A percentile compares a stretch with the other conserved stretches of the same genome.
Conservation (phyloP, 352 stramenopile species). For the Globisporangium iwayamae region DNA sequence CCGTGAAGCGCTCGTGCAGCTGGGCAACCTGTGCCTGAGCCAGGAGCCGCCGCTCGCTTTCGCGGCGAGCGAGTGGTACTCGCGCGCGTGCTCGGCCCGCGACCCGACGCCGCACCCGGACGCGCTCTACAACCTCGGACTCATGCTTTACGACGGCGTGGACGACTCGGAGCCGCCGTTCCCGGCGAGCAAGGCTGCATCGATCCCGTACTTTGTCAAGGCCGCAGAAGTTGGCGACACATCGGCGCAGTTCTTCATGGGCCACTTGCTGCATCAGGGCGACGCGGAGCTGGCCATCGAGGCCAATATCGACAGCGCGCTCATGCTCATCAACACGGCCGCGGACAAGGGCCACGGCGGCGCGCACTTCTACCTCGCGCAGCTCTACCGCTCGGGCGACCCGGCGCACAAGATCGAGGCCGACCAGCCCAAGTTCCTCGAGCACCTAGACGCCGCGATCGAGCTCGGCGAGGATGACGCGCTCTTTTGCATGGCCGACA, state of each 20-base stretch:
- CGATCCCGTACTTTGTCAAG: slow-evolving; percentile 75
- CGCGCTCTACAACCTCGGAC: slow-evolving; percentile 80
- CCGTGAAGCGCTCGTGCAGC: slow-evolving; percentile 72
- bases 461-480: slow-evolving; percentile 62
- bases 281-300: slow-evolving; percentile 67
- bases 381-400: slow-evolving; percentile 86
- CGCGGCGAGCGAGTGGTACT: slow-evolving; percentile 75
- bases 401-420: slow-evolving; percentile 37
- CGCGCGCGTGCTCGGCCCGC: slow-evolving; percentile 41
- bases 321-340: slow-evolving; percentile 79
- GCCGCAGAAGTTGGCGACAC: slow-evolving; percentile 73
- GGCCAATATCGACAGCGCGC: slow-evolving; percentile 51
- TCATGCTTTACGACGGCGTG: slow-evolving; percentile 74
- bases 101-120: slow-evolving; percentile 64
- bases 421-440: slow-evolving; percentile 54
- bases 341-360: slow-evolving; percentile 64
- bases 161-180: slow-evolving; percentile 71
- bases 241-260: slow-evolving; percentile 86
- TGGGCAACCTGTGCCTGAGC: slow-evolving; percentile 77
- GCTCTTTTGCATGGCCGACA: slow-evolving; percentile 84
- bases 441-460: slow-evolving; percentile 63
- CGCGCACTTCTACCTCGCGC: slow-evolving; percentile 78
- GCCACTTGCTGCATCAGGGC: slow-evolving; percentile 72
- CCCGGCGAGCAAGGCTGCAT: slow-evolving; percentile 42
- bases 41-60: slow-evolving; percentile 73